Evolutionary conservation across 179 eudicot species (phyloP).

Genomic region (Dionaea muscipula): DNA sequence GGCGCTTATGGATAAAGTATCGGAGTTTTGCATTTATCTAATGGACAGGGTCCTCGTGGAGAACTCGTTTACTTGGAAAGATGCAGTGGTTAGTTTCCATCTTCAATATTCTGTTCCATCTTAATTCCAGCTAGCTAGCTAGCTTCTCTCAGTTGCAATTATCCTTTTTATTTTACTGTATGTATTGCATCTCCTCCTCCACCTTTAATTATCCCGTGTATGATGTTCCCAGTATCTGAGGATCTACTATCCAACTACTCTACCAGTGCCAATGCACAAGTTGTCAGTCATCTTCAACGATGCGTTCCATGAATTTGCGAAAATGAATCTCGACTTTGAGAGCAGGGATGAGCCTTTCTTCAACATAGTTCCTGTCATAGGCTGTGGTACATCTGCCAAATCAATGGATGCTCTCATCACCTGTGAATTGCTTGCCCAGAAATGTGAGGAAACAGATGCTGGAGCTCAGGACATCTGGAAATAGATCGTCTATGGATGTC

Average conservation of each 20-base stretch:
- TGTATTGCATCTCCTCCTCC: background rate
- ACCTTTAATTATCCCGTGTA: background rate
- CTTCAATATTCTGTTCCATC: background rate
- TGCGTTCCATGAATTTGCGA: conserved; percentile 38
- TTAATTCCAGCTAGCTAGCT: background rate
- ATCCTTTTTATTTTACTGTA: background rate
- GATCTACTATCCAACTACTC: conserved; percentile 41
- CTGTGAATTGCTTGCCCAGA: conserved; percentile 60
- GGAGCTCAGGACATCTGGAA: no score
- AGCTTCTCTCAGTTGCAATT: background rate
- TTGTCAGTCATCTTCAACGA: conserved; percentile 31
- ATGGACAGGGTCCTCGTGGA: conserved; percentile 45
- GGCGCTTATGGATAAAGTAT: conserved; percentile 32
- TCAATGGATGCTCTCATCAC: conserved; percentile 54
- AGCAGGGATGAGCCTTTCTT: conserved; percentile 34
- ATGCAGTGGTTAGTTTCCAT: conserved; percentile 42
- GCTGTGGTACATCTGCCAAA: conserved; percentile 46
- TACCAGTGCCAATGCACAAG: conserved; percentile 30
- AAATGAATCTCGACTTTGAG: conserved; percentile 22
- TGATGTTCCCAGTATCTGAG: conserved; percentile 38
- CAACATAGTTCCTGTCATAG: conserved; percentile 68
- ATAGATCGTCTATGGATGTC: no score
- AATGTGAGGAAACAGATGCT: conserved; percentile 23
- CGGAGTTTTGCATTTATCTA: conserved; percentile 58
- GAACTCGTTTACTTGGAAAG: conserved; percentile 60